Evolutionary conservation across 495 filamentous ascomycete species (phyloP).

Genomic region (Geopyxis carbonaria): DNA sequence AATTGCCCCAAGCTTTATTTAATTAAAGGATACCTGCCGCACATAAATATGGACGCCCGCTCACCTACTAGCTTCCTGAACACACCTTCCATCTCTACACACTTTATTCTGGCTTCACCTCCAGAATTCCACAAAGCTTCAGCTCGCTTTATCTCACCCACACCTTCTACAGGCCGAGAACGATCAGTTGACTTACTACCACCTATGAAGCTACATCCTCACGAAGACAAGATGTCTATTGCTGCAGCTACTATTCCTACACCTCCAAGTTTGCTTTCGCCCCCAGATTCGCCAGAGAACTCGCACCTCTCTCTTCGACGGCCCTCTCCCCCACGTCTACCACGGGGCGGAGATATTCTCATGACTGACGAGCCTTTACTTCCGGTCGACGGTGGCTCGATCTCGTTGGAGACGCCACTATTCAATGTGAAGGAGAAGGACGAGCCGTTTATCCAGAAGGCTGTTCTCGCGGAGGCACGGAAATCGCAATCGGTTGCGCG

Average conservation of each 20-base stretch:
- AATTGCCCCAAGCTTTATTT: too few relatives aligned
- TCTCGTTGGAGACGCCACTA: conserved; percentile 22
- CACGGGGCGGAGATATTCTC: background rate
- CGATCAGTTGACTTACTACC: conserved; percentile 10
- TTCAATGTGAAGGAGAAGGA: conserved; percentile 20
- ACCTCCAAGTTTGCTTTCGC: conserved; percentile 19
- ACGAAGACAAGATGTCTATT: conserved; percentile 25
- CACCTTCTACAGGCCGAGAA: conserved; percentile 16
- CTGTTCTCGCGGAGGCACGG: conserved; percentile 5
- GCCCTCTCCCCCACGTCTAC: background rate
- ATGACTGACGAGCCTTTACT: conserved; percentile 5
- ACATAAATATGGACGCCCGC: too few relatives aligned
- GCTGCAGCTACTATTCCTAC: conserved; percentile 22
- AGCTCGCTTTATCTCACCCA: conserved; percentile 23
- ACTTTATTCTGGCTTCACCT: conserved; percentile 20
- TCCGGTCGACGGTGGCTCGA: conserved; percentile 11
- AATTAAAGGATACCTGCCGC: too few relatives aligned
- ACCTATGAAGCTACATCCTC: conserved; percentile 19
- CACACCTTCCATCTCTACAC: conserved; percentile 11
- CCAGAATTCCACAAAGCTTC: conserved; percentile 19
- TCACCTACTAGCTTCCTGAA: background rate
- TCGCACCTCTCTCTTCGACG: conserved; percentile 1
- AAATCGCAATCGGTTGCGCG: conserved; percentile 14
- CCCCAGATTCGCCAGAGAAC: conserved; percentile 21
- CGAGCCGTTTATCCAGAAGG: conserved; percentile 21